Percentiles rank a stretch among this genome's conserved stretches.
These are phyloP conservation scores for Persicaria tinctoria DNA, from an alignment of 148 eudicot genomes.

Conservation along the genomic window DNA sequence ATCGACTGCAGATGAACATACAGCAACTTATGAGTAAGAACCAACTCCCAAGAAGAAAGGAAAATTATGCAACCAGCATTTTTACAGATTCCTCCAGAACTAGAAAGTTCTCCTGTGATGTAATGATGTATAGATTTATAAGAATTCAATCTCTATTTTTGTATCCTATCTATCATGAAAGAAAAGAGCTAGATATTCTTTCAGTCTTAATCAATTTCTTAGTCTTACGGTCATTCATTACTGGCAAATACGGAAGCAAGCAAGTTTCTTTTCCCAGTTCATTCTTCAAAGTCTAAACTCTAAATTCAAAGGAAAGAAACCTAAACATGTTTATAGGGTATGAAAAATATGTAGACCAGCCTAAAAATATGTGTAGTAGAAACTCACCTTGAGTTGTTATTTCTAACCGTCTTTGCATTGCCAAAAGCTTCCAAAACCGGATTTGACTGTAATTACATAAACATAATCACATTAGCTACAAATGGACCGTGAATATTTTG, in stretches of 20 bases:
- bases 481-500: neutral
- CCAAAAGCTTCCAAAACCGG: constrained; percentile 96
- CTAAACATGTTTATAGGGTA: neutral
- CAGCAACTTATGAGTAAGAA: neutral
- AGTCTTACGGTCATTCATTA: neutral
- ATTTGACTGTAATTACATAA: constrained; percentile 54
- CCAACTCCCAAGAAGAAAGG: neutral
- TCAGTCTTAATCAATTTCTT: too few relatives aligned
- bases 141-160: neutral
- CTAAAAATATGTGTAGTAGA: constrained; percentile 8
- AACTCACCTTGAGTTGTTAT: constrained; percentile 81
- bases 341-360: neutral
- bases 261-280: too few relatives aligned
- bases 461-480: neutral
- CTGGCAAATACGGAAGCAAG: neutral
- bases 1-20: constrained; percentile 21
- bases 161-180: neutral
- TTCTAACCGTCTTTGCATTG: constrained; percentile 86
- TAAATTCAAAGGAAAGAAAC: neutral
- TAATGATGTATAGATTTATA: neutral
- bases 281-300: neutral
- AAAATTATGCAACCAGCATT: neutral
- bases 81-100: neutral
- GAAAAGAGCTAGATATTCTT: too few relatives aligned
- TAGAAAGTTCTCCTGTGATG: neutral